Conservation (phyloP, 306 rosid genomes). For the Crataegus laevigata region DNA sequence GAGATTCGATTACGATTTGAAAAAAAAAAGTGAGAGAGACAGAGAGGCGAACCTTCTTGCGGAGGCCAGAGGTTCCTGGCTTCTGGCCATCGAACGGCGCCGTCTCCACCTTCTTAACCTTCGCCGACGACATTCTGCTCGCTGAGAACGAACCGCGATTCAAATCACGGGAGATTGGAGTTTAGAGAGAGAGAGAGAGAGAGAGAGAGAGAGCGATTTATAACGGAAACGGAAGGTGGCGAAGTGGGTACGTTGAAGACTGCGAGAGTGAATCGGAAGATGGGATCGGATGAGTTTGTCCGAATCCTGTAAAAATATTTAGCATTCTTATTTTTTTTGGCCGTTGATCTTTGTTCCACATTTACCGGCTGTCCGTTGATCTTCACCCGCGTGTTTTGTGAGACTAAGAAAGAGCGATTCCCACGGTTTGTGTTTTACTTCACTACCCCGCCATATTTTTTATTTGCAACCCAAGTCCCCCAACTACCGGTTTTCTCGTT, state of each 20-base stretch:
- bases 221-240: neutral
- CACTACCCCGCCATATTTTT: neutral
- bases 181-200: neutral
- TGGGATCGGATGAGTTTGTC: neutral
- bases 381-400: neutral
- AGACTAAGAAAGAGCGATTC: neutral
- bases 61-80: conserved; percentile 99
- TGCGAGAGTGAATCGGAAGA: neutral
- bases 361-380: neutral
- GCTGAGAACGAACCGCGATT: neutral
- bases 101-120: conserved; percentile 44
- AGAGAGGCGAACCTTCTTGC: conserved; percentile 64
- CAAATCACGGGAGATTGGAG: neutral
- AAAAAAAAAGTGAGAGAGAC: neutral
- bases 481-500: too few relatives aligned
- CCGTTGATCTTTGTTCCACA: neutral
- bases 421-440: neutral
- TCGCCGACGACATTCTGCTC: conserved; percentile 50
- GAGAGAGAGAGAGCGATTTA: neutral
- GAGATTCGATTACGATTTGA: neutral
- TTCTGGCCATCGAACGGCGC: conserved; percentile 92
- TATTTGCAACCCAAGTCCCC: too few relatives aligned
- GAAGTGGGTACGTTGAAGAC: neutral
- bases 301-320: neutral
- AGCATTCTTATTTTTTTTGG: neutral